Evolutionary conservation across 768 basidiomycete species (phyloP).

Genomic region (Phallus indusiatus): DNA sequence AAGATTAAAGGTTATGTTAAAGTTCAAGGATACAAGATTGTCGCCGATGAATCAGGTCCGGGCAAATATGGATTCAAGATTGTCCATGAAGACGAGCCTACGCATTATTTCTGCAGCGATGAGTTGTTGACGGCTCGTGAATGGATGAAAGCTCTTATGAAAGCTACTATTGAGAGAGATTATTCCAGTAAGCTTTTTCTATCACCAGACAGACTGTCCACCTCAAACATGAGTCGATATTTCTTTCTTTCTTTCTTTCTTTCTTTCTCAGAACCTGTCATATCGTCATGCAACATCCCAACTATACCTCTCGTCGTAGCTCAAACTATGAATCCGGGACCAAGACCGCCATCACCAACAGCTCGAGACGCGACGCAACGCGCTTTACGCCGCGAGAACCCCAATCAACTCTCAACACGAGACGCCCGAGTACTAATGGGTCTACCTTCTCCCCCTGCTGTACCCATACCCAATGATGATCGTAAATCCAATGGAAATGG

Average conservation of each 20-base stretch:
- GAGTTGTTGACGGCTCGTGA: constrained; percentile 80
- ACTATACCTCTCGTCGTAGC: constrained; percentile 93
- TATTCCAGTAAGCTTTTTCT: constrained; percentile 60
- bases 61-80: constrained; percentile 94
- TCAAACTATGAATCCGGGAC: constrained; percentile 93
- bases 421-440: constrained; percentile 71
- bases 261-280: constrained; percentile 64
- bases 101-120: constrained; percentile 87
- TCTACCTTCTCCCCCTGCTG: too few relatives aligned
- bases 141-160: constrained; percentile 99
- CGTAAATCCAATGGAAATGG: constrained; percentile 23
- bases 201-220: too few relatives aligned
- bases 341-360: constrained; percentile 86
- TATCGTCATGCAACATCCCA: constrained; percentile 93
- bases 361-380: constrained; percentile 83
- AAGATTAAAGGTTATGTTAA: constrained; percentile 96
- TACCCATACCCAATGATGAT: constrained; percentile 23
- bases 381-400: constrained; percentile 76
- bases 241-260: too few relatives aligned
- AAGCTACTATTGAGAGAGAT: constrained; percentile 92
- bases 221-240: too few relatives aligned
- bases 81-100: constrained; percentile 77
- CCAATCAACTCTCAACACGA: constrained; percentile 68
- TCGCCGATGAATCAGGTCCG: constrained; percentile 85
- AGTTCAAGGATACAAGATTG: constrained; percentile 83